Percentiles rank a stretch among this genome's conserved stretches.
These are phyloP conservation scores for Psilocybe azurescens DNA, from an alignment of 768 basidiomycete species.

Conservation along the genomic window DNA sequence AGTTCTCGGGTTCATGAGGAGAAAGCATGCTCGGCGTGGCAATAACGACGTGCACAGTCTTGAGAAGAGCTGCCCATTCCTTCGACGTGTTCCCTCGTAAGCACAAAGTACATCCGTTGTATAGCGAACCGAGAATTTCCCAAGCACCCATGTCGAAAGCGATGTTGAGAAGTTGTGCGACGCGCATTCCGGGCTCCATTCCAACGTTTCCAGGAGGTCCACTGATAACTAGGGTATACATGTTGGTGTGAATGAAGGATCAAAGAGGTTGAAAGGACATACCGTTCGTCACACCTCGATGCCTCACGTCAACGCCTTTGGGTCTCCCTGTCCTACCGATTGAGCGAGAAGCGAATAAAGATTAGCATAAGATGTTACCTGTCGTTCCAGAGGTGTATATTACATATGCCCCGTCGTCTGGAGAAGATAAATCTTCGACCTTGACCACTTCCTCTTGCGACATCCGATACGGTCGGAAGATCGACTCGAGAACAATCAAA, in stretches of 20 bases:
- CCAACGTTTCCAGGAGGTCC: constrained; percentile 48
- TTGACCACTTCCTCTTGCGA: constrained; percentile 19
- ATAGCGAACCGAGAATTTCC: constrained; percentile 58
- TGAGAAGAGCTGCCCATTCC: constrained; percentile 56
- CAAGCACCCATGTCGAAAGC: constrained; percentile 51
- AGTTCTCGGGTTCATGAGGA: constrained; percentile 52
- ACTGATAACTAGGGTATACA: constrained; percentile 40
- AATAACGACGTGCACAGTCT: constrained; percentile 56
- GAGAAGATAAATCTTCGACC: constrained; percentile 24
- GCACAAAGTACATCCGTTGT: constrained; percentile 57
- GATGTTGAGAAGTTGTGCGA: constrained; percentile 54
- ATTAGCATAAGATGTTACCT: constrained; percentile 27
- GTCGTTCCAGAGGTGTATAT: constrained; percentile 57
- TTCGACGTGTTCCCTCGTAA: constrained; percentile 54
- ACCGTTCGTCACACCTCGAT: constrained; percentile 40
- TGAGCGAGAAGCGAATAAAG: not conserved
- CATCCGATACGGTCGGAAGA: constrained; percentile 22
- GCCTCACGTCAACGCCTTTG: constrained; percentile 52
- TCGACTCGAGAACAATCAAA: constrained; percentile 24
- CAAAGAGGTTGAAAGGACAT: constrained; percentile 27
- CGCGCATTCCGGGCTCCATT: constrained; percentile 48
- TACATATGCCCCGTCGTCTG: constrained; percentile 41
- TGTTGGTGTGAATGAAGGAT: not conserved
- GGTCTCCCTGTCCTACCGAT: constrained; percentile 9
- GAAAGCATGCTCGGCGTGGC: constrained; percentile 58